Base-by-base conservation (phyloP, 306 rosid species). In the Sphenostylis stenocarpa region DNA sequence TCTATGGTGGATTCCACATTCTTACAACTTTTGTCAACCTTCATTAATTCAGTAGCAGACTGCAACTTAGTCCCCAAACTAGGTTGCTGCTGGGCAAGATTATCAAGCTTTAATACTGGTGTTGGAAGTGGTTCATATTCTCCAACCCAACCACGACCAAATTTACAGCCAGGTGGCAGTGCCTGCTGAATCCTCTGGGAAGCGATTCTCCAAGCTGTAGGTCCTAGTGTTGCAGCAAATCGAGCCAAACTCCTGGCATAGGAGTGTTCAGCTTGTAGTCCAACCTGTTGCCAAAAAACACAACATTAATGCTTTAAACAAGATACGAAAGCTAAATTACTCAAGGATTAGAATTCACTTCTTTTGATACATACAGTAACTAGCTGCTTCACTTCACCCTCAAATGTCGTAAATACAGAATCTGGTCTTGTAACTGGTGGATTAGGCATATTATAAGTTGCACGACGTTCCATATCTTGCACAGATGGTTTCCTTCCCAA, bases 221-320 rank as follows among this genome's bases (percentile, higher is more conserved):
- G 96, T 75, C 99, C 98, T 41, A 96, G 87, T 82, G 88, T 82
- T 67, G 98, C 97, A 76, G 93, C 89, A 88, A 89, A 96, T 24
- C 98, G 97, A 79, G 98, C 99, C 83, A 96, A 88, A 82, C 99
- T 96, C 89, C 98, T 88, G 21, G 98, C 96, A 84, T 92, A 96
- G 68, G 99, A 88, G 87, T 87, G 88, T 53, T 96, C 99, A 9
- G 97, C 97, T 81, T 92, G 99, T 82, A 91, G 98, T 77, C 99
- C 99, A 72, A 96, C 99, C 99, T 96, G 88, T 73, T 75, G 55
- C 67, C 68, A 49, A 82, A 24, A 33, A 4, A 55, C 56, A 15
- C 17, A 79, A 47, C 6, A 45, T 29, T 56, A 71, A 66, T 81
- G 77, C 68, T 56, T 60, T 69, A 70, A 38, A 78, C 29, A 43